phyloP scores from a whole-genome alignment of 164 flowering plant genomes.

The Aristolochia contorta region DNA sequence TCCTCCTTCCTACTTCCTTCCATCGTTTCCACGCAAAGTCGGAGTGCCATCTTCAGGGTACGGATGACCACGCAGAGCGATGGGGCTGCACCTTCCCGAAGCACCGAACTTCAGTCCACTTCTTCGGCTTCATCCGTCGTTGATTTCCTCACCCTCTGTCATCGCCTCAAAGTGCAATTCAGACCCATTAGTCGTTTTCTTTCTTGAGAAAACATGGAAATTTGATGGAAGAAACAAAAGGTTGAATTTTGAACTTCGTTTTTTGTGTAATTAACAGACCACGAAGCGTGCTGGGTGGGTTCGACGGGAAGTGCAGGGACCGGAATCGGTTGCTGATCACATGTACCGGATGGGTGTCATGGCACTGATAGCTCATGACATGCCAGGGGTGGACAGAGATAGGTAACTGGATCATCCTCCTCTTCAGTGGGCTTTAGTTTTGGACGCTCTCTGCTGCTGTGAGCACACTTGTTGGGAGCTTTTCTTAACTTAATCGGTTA shows the following conservation, averaged over 20 bases:
- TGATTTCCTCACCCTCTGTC: conserved; percentile 76
- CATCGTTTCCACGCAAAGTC: neutral
- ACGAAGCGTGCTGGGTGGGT: conserved; percentile 97
- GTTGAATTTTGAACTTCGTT: neutral
- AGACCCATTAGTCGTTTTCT: neutral
- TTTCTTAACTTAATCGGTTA: neutral
- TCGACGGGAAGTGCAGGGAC: conserved; percentile 40
- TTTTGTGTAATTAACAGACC: conserved; percentile 27
- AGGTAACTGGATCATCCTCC: conserved; percentile 32
- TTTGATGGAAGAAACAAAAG: neutral
- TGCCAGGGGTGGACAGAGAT: conserved; percentile 78
- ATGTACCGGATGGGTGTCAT: conserved; percentile 97
- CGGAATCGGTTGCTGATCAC: conserved; percentile 94
- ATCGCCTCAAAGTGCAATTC: conserved; percentile 50
- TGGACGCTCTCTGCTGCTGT: neutral
- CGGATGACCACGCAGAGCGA: neutral
- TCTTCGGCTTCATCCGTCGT: conserved; percentile 44
- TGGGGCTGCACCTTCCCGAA: neutral
- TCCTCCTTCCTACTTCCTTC: conserved; percentile 7
- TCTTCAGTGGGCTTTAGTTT: neutral
- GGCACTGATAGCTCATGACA: conserved; percentile 70
- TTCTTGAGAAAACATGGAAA: neutral
- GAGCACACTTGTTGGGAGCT: neutral
- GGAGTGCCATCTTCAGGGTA: neutral
- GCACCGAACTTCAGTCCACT: conserved; percentile 1